Conservation (phyloP, 78 protist species). For the Dictyostelium intermedium region DNA sequence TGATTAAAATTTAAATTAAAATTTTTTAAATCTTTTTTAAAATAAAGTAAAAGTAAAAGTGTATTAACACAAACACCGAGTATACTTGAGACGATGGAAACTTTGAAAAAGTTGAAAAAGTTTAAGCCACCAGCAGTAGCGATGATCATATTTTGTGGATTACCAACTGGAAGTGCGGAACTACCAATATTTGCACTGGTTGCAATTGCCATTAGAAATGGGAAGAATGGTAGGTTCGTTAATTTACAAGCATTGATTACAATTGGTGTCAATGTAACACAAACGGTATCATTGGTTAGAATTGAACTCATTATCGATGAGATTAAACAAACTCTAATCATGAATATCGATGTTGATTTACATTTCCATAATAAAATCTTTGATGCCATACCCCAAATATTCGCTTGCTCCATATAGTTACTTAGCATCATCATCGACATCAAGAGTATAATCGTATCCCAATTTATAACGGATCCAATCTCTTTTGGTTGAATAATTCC, state of each 20-base stretch:
- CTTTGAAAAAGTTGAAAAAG: slow-evolving; percentile 30
- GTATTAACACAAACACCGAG: not conserved
- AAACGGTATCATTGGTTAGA: slow-evolving; percentile 48
- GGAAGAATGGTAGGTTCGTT: slow-evolving; percentile 16
- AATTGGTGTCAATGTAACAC: slow-evolving; percentile 52
- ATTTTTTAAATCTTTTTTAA: not conserved
- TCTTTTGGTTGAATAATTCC: slow-evolving; percentile 33
- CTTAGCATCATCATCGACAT: slow-evolving; percentile 51
- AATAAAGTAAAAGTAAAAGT: not conserved
- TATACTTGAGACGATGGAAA: slow-evolving; percentile 23
- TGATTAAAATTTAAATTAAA: not conserved
- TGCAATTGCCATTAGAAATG: slow-evolving; percentile 57
- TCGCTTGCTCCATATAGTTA: slow-evolving; percentile 39
- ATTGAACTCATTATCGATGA: slow-evolving; percentile 4
- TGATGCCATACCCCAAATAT: slow-evolving; percentile 5
- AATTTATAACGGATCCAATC: slow-evolving; percentile 13
- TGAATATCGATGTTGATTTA: not conserved
- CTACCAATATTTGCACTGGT: slow-evolving; percentile 40
- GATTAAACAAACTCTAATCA: slow-evolving; percentile 37
- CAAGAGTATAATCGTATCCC: slow-evolving; percentile 43
- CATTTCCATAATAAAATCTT: slow-evolving; percentile 9
- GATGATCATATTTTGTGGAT: slow-evolving; percentile 64
- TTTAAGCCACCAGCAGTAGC: slow-evolving; percentile 20
- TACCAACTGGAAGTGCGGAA: slow-evolving; percentile 43
- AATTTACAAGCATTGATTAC: slow-evolving; percentile 3